Conservation (phyloP, 177 flowering plant genomes). For the Telopea speciosissima region DNA sequence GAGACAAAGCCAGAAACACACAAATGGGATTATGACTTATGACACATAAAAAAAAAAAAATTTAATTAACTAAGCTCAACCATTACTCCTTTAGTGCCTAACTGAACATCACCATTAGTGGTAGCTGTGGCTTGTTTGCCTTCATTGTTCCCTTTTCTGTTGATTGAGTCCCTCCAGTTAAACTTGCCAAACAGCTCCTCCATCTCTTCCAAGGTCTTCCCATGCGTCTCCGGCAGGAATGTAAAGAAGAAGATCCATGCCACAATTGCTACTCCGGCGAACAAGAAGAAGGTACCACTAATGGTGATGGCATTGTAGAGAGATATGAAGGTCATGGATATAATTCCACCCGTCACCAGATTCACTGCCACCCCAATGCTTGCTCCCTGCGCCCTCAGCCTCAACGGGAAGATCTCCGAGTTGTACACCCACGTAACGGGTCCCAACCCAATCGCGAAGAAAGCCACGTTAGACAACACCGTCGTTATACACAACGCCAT, state of each 20-base stretch:
- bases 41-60: too few species aligned
- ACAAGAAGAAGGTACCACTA: constrained; percentile 53
- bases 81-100: neutral
- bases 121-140: neutral
- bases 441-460: constrained; percentile 41
- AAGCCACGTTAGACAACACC: neutral
- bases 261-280: constrained; percentile 30
- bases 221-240: constrained; percentile 48
- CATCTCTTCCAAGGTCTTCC: constrained; percentile 48
- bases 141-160: neutral
- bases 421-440: constrained; percentile 63
- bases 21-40: too few species aligned
- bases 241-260: constrained; percentile 46
- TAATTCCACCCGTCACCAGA: constrained; percentile 31
- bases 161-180: neutral
- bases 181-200: constrained; percentile 31
- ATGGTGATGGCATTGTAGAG: too few species aligned
- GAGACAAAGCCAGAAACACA: too few species aligned
- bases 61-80: neutral
- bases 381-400: constrained; percentile 45
- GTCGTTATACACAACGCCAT: neutral
- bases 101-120: constrained; percentile 5
- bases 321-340: constrained; percentile 43
- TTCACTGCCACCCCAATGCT: constrained; percentile 51
- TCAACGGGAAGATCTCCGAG: constrained; percentile 57